A percentile compares a stretch with the other conserved stretches of the same genome.
Conservation (phyloP, 106 monocot species). For the Apostasia shenzhenica region DNA sequence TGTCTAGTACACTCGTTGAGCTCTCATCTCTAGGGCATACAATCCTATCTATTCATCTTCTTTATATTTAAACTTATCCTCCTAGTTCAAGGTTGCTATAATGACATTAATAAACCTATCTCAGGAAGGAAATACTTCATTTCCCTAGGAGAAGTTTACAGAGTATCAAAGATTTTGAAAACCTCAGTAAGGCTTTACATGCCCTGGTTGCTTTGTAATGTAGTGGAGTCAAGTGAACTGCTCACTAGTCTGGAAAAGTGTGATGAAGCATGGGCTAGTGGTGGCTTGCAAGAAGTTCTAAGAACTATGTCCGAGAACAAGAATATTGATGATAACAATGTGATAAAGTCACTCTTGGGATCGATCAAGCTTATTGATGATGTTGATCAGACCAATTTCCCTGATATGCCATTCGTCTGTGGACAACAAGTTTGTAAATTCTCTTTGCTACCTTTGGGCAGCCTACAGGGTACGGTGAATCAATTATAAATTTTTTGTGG, state of each 20-base stretch:
- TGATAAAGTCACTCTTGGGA: conserved; percentile 23
- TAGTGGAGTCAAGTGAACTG: conserved; percentile 12
- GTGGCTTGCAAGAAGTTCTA: conserved; percentile 42
- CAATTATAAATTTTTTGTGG: neutral
- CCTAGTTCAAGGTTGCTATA: neutral
- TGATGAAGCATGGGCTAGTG: conserved; percentile 32
- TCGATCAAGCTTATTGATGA: conserved; percentile 34
- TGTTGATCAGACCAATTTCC: conserved; percentile 13
- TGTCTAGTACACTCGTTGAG: too few species aligned
- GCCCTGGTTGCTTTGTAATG: conserved; percentile 48
- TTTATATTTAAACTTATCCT: too few species aligned
- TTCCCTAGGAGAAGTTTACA: conserved; percentile 73
- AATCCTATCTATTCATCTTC: too few species aligned
- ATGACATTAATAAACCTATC: neutral
- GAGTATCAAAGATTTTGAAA: conserved; percentile 40
- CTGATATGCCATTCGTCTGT: neutral
- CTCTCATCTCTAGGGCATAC: too few species aligned
- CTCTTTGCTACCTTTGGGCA: conserved; percentile 40
- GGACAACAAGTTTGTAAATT: conserved; percentile 26
- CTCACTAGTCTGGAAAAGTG: conserved; percentile 22
- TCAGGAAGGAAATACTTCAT: conserved; percentile 54
- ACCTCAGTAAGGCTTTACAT: conserved; percentile 39
- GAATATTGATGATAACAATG: conserved; percentile 12
- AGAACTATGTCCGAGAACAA: conserved; percentile 12
- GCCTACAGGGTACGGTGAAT: conserved; percentile 36